These are phyloP conservation scores for Cornus florida DNA, from an alignment of 148 eudicot species.

Conservation along the genomic window DNA sequence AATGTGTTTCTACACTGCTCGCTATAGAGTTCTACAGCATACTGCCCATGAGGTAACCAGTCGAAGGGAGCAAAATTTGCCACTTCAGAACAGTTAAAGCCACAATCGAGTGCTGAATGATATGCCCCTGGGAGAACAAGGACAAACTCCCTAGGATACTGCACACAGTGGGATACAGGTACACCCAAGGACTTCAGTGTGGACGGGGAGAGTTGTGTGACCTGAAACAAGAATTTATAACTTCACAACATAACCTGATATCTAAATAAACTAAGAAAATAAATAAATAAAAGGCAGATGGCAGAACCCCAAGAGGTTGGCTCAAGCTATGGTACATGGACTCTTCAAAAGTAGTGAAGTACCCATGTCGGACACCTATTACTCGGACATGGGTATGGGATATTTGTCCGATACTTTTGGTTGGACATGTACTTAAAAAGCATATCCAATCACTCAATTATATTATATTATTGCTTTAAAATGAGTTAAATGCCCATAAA, in stretches of 20 bases:
- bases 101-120: constrained; percentile 68
- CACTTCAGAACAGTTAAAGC: constrained; percentile 62
- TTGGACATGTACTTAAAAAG: no score
- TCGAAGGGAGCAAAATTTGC: constrained; percentile 68
- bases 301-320: no score
- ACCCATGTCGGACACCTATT: no score
- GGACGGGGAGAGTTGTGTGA: constrained; percentile 61
- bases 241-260: neutral
- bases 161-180: constrained; percentile 75
- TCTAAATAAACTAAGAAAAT: no score
- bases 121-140: constrained; percentile 68
- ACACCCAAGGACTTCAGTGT: constrained; percentile 54
- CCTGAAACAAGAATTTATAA: constrained; percentile 35
- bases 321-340: no score
- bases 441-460: no score
- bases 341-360: no score
- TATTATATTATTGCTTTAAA: no score
- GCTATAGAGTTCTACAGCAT: constrained; percentile 51
- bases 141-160: constrained; percentile 60
- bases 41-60: constrained; percentile 81
- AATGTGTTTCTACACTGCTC: constrained; percentile 53
- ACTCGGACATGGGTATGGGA: no score
- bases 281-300: no score
- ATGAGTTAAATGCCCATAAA: no score
- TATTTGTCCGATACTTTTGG: no score